Conservation (phyloP, 257 asterid species). For the Forsythia viridissima region DNA sequence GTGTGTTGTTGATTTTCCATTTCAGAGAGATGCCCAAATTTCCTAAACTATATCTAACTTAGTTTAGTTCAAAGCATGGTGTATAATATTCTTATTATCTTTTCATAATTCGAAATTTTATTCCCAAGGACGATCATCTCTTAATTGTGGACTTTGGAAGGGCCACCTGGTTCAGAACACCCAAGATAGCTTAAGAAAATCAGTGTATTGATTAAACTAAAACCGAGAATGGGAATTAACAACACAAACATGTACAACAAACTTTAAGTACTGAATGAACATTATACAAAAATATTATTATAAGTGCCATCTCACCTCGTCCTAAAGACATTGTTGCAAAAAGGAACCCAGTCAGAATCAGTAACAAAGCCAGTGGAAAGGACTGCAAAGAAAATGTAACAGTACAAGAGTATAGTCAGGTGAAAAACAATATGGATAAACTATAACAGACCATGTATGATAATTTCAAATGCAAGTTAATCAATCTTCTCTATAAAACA, state of each 20-base stretch:
- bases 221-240: neutral
- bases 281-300: conserved; percentile 15
- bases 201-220: neutral
- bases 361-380: conserved; percentile 65
- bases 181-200: neutral
- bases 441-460: conserved; percentile 10
- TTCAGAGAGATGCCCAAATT: neutral
- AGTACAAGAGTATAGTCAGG: conserved; percentile 3
- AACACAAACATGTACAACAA: neutral
- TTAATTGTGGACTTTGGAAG: neutral
- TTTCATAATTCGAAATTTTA: neutral
- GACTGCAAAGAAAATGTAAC: conserved; percentile 55
- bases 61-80: neutral
- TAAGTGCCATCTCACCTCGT: conserved; percentile 58
- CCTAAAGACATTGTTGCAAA: conserved; percentile 59
- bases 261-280: conserved; percentile 14
- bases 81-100: neutral
- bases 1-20: neutral
- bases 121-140: conserved; percentile 3
- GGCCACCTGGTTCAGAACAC: conserved; percentile 1
- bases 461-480: neutral
- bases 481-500: neutral
- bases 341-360: conserved; percentile 63
- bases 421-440: neutral
- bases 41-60: neutral